Base-by-base conservation (phyloP, 116 monocot species). In the Phalaenopsis hybrid region DNA sequence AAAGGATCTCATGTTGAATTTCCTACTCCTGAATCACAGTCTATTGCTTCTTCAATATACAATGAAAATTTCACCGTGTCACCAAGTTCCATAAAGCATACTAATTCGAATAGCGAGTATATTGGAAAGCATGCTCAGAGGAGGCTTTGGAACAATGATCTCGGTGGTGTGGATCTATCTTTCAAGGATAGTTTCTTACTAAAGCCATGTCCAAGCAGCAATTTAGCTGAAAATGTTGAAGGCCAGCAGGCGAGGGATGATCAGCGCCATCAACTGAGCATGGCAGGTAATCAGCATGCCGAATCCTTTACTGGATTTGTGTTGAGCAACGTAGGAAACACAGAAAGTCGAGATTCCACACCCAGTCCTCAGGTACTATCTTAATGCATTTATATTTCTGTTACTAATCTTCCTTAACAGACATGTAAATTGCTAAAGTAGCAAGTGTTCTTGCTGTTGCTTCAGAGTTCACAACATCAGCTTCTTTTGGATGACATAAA, bases 1-100 rank as follows among this genome's bases (percentile, higher is more conserved):
- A 75, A 75, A 45, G 4, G n/a, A 75, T 34, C 72, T 72, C 8
- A 20, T 18, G 75, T 79, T 74, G 87, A 85, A 81, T 90, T 91
- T 58, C 20, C 82, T 28, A 91, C 97, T 33, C 94, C 97, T 0
- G 96, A 97, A 82, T 94, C 94, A 1, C 92, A 84, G 13, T 85
- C 90, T n/a, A 75, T 97, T 2, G 90, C 89, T 81, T 97, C 96
- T 48, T 94, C 80, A 57, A 57, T 88, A 43, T 85, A 65, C 17
- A 74, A 86, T 59, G 90, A 86, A 9, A 70, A 65, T 46, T 79
- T 84, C 12, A 79, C 79, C 3, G 91, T 88, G 4, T 93, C 94
- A 11, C 92, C 93, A 7, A 49, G 81, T 16, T 92, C 96, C 23
- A 74, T 78, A 2, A 87, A 80, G 2, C 88, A 89, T 46, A 72